Percentiles rank a stretch among this genome's conserved stretches.
phyloP scores from a whole-genome alignment of 1,284 basidiomycete genomes.

The Irpex sp. region DNA sequence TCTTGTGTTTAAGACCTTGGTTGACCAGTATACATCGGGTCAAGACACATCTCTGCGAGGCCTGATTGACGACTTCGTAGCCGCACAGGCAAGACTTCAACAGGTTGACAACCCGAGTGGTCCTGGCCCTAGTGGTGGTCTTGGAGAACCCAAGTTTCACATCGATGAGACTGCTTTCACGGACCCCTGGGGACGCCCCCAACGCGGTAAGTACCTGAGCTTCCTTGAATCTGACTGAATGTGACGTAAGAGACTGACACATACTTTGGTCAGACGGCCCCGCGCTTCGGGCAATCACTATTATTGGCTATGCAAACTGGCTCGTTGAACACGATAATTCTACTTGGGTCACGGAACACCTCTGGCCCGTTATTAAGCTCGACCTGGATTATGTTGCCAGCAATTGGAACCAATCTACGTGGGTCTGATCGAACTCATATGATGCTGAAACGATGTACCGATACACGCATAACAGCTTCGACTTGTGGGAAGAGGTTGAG shows the following conservation, averaged over 20 bases:
- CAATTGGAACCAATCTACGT: slow-evolving; percentile 39
- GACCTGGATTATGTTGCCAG: slow-evolving; percentile 62
- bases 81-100: slow-evolving; percentile 32
- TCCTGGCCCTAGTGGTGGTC: slow-evolving; percentile 35
- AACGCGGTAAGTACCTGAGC: slow-evolving; percentile 42
- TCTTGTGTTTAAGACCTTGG: slow-evolving; percentile 38
- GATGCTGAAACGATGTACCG: background rate
- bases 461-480: slow-evolving; percentile 29
- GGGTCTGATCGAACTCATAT: slow-evolving; percentile 7
- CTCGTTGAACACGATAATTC: slow-evolving; percentile 51
- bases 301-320: slow-evolving; percentile 70
- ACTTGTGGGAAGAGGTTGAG: slow-evolving; percentile 46
- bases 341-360: slow-evolving; percentile 43
- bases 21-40: slow-evolving; percentile 34
- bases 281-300: slow-evolving; percentile 62
- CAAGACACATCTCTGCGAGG: slow-evolving; percentile 26
- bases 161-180: slow-evolving; percentile 41
- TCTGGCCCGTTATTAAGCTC: slow-evolving; percentile 69
- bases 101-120: slow-evolving; percentile 41
- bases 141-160: slow-evolving; percentile 51
- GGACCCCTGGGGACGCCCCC: slow-evolving; percentile 55
- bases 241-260: background rate
- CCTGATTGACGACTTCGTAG: slow-evolving; percentile 33
- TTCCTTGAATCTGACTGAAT: background rate
- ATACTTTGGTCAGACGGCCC: slow-evolving; percentile 54